Evolutionary conservation across 495 filamentous ascomycete species (phyloP), one percentile per base, ranked within the genome.

Genomic region (Thermothielavioides terrestris): DNA sequence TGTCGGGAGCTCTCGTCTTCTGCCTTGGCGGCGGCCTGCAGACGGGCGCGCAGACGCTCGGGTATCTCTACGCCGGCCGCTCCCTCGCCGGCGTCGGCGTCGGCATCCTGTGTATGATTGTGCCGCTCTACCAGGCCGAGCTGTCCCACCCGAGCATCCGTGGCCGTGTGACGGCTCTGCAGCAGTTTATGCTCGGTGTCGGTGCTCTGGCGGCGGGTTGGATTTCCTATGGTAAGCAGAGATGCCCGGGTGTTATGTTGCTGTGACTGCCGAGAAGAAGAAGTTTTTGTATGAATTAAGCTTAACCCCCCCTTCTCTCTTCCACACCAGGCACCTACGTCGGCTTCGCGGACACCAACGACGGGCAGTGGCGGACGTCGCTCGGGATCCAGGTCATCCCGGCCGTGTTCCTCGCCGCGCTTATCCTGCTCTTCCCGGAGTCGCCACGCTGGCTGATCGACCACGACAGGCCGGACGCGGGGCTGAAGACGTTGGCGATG

Each of bases 401-500:
- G 7, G 47, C 47, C 30, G 47, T 42, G 0, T 42, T 49, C 28
- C 47, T 49, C 20, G 47, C 38, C 30, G 37, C 28, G 14, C 38
- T 49, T 8, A 49, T 49, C 9, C 47, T 49, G 2, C 38, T 49
- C 38, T 49, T 49, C 38, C 47, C 47, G 6, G 47, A 49, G 30
- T 49, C 47, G 0, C 47, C 47, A 18, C 37, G 47, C 8, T 49
- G 47, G 47, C 47, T 49, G 12, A 49, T 49, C 47, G 47, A 49
- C 47, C 37, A 49, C 21, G 47, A 26, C 38, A 42, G 35, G 37
- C 21, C 28, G 14, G 47, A 49, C 1, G 14, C 18, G 6, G 47
- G 47, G 1, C 47, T 49, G 0, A 6, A 42, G 15, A 49, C 38
- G n/a, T 38, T 49, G 0, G 47, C 47, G 20, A 34, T 27, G 37